A percentile compares a stretch with the other conserved stretches of the same genome.
Conservation (phyloP, 2,329 filamentous ascomycete genomes). For the Fusarium zealandicum region DNA sequence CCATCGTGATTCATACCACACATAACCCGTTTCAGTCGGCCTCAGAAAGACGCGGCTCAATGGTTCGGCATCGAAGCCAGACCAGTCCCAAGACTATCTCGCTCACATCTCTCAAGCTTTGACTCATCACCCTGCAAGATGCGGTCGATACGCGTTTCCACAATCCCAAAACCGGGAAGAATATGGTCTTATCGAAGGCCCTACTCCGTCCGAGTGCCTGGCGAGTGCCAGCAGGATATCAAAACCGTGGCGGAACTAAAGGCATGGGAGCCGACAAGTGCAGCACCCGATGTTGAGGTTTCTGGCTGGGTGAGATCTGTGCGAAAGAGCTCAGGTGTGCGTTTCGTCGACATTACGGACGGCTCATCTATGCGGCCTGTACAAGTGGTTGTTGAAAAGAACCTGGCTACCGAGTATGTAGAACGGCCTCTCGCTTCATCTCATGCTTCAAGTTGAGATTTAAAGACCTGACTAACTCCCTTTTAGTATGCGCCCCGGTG, state of each 20-base stretch:
- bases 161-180: slow-evolving; percentile 13
- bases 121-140: slow-evolving; percentile 22
- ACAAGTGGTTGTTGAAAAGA: slow-evolving; percentile 80
- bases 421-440: slow-evolving; percentile 24
- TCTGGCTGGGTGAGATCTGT: slow-evolving; percentile 85
- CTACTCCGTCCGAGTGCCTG: slow-evolving; percentile 47
- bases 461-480: slow-evolving; percentile 38
- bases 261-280: slow-evolving; percentile 55
- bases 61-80: slow-evolving; percentile 4
- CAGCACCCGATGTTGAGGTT: slow-evolving; percentile 63
- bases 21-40: slow-evolving; percentile 3
- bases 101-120: slow-evolving; percentile 6
- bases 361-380: slow-evolving; percentile 81
- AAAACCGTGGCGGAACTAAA: slow-evolving; percentile 64
- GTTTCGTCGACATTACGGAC: slow-evolving; percentile 87
- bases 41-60: slow-evolving; percentile 3
- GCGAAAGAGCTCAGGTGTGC: slow-evolving; percentile 81
- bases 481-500: slow-evolving; percentile 77
- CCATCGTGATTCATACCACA: slow-evolving; percentile 3
- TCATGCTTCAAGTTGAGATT: background rate
- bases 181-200: slow-evolving; percentile 24
- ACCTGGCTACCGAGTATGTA: slow-evolving; percentile 74
- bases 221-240: slow-evolving; percentile 44
- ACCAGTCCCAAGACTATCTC: slow-evolving; percentile 5
- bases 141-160: slow-evolving; percentile 32